Evolutionary conservation across 2,329 filamentous ascomycete species (phyloP), one percentile per base, ranked within the genome.

Genomic region (Teratosphaeria destructans): DNA sequence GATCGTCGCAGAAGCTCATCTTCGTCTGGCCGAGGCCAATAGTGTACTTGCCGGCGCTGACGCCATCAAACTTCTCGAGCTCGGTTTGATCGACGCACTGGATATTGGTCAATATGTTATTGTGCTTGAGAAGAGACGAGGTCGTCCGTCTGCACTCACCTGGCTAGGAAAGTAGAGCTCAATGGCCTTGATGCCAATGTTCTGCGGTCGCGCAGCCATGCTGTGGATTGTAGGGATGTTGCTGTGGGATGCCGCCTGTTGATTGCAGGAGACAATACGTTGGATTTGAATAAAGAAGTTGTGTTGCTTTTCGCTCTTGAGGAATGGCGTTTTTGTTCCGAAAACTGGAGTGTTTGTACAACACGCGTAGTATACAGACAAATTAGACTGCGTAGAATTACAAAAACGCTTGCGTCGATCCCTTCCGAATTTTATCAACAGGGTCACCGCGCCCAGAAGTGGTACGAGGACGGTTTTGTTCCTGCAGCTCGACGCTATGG

Each of bases 1-100:
- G 74, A 70, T 81, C 78, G 71, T 80, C 78, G 71, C 78, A 80
- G 73, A 80, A 81, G 73, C 77, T 78, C 78, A 81, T 81, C 70
- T 77, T 79, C 64, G 78, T 80, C 74, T 80, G 78, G 67, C 78
- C 78, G 62, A 81, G 77, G 61, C 78, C 78, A 73, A 81, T 80
- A 57, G 78, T 80, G 74, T 81, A 81, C 67, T 81, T 81, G 67
- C 78, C 78, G 61, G 71, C 67, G 60, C 73, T 73, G 61, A 81
- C 78, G 72, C 78, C 78, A 77, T 81, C 78, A 74, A 80, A 80
- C 72, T 79, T 79, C 70, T 81, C 78, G 62, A 81, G 77, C 67
- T 80, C 78, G 63, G 75, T 67, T 71, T 81, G 78, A 70, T 80
- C 78, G 64, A 81, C 78, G 67, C 78, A 80, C 78, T 80, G 73